phyloP scores from a whole-genome alignment of 352 stramenopile genomes.

The Thraustochytrium sp. region DNA sequence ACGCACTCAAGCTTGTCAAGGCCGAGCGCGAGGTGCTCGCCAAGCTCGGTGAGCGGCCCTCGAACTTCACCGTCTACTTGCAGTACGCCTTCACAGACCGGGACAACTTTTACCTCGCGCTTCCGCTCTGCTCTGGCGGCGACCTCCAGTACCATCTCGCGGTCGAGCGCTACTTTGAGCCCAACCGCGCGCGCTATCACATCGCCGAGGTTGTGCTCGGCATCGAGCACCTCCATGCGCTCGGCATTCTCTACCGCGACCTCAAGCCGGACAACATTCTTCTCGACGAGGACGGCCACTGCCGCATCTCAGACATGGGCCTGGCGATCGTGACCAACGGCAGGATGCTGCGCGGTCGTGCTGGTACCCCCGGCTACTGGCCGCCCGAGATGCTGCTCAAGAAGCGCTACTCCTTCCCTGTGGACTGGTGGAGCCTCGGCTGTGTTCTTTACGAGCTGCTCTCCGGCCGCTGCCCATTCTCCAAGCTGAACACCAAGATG shows the following conservation, averaged over 20 bases:
- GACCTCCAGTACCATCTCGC: constrained; percentile 62
- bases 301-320: constrained; percentile 90
- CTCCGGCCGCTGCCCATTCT: constrained; percentile 93
- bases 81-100: constrained; percentile 81
- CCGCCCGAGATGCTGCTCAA: constrained; percentile 90
- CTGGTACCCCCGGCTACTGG: constrained; percentile 81
- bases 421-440: constrained; percentile 96
- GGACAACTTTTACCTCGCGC: constrained; percentile 76
- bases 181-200: constrained; percentile 70
- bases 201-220: constrained; percentile 61
- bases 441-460: constrained; percentile 95
- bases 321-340: constrained; percentile 70
- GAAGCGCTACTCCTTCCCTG: constrained; percentile 83
- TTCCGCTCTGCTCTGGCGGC: constrained; percentile 83
- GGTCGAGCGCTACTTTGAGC: constrained; percentile 63
- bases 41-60: constrained; percentile 18
- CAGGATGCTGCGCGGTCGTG: constrained; percentile 47
- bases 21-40: constrained; percentile 38
- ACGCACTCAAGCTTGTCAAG: constrained; percentile 55
- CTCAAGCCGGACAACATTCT: constrained; percentile 82
- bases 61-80: constrained; percentile 73
- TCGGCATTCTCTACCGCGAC: constrained; percentile 73
- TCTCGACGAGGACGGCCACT: constrained; percentile 86
- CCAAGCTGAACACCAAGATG: constrained; percentile 82
- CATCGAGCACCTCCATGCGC: constrained; percentile 49